These are phyloP conservation scores for Crithidia thermophila DNA, from an alignment of 208 protist genomes.

Conservation along the genomic window DNA sequence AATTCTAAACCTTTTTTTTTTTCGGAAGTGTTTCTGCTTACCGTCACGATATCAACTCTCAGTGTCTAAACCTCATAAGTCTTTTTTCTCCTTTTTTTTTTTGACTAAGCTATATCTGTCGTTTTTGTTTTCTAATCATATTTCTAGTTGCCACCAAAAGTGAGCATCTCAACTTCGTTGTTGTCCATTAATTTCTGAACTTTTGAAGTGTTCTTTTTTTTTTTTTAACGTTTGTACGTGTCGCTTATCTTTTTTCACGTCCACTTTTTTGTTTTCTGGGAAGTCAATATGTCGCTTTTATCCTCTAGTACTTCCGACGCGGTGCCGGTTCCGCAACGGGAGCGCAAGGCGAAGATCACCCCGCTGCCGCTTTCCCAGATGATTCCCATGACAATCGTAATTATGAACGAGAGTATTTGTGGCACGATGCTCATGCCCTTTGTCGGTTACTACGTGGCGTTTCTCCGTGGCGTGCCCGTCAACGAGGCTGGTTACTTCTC, in stretches of 20 bases:
- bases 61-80: too few species aligned
- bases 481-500: conserved; percentile 66
- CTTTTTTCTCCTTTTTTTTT: too few species aligned
- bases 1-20: too few species aligned
- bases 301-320: background rate
- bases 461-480: conserved; percentile 32
- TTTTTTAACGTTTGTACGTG: conserved; percentile 11
- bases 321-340: background rate
- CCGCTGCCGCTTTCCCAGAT: conserved; percentile 63
- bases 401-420: conserved; percentile 68
- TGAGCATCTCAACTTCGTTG: too few species aligned
- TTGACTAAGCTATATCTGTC: too few species aligned
- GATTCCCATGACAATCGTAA: conserved; percentile 56
- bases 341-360: conserved; percentile 30
- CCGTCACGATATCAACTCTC: too few species aligned
- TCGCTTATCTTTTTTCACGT: background rate
- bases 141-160: too few species aligned
- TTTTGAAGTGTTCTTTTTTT: background rate
- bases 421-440: conserved; percentile 68
- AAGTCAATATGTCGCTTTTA: background rate
- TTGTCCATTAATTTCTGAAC: too few species aligned
- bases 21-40: too few species aligned
- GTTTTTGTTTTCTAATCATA: too few species aligned
- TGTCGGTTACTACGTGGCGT: conserved; percentile 52
- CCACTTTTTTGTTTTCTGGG: background rate